Percentiles rank a stretch among this genome's conserved stretches.
Conservation (phyloP, 2,329 filamentous ascomycete genomes). For the Mycosphaerella sp. region DNA sequence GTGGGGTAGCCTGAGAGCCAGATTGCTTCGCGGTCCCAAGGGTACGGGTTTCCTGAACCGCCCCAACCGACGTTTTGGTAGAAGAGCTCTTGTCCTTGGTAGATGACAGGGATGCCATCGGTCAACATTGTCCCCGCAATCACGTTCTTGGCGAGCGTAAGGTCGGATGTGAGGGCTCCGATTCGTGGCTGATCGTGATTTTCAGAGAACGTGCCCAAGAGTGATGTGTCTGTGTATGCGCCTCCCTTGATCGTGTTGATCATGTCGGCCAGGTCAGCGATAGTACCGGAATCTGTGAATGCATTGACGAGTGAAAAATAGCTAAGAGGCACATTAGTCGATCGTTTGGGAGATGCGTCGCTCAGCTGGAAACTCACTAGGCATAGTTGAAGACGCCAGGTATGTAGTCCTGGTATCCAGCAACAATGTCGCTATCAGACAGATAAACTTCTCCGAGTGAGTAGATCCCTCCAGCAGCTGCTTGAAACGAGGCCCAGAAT, state of each 20-base stretch:
- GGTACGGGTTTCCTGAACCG: slow-evolving; percentile 31
- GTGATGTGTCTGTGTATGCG: slow-evolving; percentile 34
- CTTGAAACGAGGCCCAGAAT: slow-evolving; percentile 38
- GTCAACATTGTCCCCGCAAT: slow-evolving; percentile 56
- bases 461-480: slow-evolving; percentile 35
- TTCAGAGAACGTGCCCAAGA: slow-evolving; percentile 38
- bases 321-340: slow-evolving; percentile 12
- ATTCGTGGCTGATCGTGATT: slow-evolving; percentile 38
- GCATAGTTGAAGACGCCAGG: slow-evolving; percentile 45
- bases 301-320: slow-evolving; percentile 36
- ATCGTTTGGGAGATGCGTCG: no score
- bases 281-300: slow-evolving; percentile 35
- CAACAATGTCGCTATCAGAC: slow-evolving; percentile 35
- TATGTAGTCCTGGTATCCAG: slow-evolving; percentile 40
- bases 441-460: slow-evolving; percentile 44
- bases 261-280: slow-evolving; percentile 35
- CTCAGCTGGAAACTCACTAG: slow-evolving; percentile 26
- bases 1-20: slow-evolving; percentile 41
- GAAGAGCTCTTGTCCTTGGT: slow-evolving; percentile 60
- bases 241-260: slow-evolving; percentile 30
- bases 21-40: slow-evolving; percentile 36
- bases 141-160: slow-evolving; percentile 54
- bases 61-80: slow-evolving; percentile 35
- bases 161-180: slow-evolving; percentile 46
- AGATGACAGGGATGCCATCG: slow-evolving; percentile 58